Evolutionary conservation across 1,284 basidiomycete species (phyloP), one percentile per base, ranked within the genome.

Genomic region (Apiotrichum sp.): DNA sequence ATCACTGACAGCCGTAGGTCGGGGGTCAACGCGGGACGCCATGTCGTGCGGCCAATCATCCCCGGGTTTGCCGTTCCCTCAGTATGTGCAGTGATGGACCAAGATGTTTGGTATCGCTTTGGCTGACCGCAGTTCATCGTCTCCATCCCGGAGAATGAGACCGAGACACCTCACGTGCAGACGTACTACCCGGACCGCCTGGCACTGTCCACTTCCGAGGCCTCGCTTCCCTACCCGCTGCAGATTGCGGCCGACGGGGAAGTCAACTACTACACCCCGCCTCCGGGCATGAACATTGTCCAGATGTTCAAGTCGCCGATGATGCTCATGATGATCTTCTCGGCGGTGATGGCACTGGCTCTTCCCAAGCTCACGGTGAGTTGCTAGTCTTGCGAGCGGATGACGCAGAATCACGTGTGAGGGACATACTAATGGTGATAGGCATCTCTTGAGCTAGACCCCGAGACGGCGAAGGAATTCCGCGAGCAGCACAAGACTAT

Each of bases 231-330:
- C 1, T 85, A 89, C 73, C 88, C 88, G 0, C 75, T 89, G 53
- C 66, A 75, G 8, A 67, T 91, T 45, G 62, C 70, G 2, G 79
- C 87, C 1, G 77, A 81, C 56, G 77, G 77, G 49, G 82, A 79
- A 66, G 79, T 84, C 66, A 89, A 86, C 69, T 91, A 86, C 70
- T 80, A 84, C 52, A 83, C 86, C 29, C 80, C 74, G 14, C 81
- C 87, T 68, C 82, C 83, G 2, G 65, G 67, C 16, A 88, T 91
- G 79, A 87, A 89, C 72, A 64, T 90, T 32, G 56, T 88, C 53
- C 83, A 79, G 47, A 87, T 92, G 86, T 78, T 93, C 67, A 84
- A 86, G 65, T 90, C 83, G 69, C 89, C 89, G 2, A 91, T 93
- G 89, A 86, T 89, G 77, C 77, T 93, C 57, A 83, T 92, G 77